Base-by-base conservation (phyloP, 805 yeast genomes). In the Danielozyma ontarioensis region DNA sequence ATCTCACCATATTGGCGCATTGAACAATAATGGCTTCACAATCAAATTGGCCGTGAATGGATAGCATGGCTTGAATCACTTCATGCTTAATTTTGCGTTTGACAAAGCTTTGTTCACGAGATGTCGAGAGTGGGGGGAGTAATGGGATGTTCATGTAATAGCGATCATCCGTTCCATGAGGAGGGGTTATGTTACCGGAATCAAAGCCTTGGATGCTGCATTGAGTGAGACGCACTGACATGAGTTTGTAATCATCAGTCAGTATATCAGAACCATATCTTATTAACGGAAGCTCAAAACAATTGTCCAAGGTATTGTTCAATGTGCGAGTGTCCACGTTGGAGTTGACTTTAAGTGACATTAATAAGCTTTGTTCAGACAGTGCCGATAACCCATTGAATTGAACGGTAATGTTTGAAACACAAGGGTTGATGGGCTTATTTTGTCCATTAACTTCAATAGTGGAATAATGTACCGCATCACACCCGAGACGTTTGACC, bases 101-200 rank as follows among this genome's bases (percentile, higher is more conserved):
- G 22, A 19, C 22, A 19, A 19, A 19, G 22, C 22, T 10, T 19
- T 19, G 22, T 19, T 68, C 67, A 27, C 55, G 56, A 25, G 55
- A 47, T 2, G 57, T 49, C 2, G 70, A 54, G 18, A 63, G 41
- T 12, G 56, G 58, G n/a, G 58, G 53, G 7, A 53, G 29, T 21
- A 55, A 32, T 4, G 62, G 59, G 15, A 55, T 48, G 28, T 54
- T 54, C 12, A 51, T 27, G 28, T 31, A 43, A 13, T 34, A 35
- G 2, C 33, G 25, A 13, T 32, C 33, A 5, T 29, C 22, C 22
- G 22, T 10, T 10, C 8, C 22, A 10, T 19, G 22, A 10, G 22
- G 22, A 6, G 22, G 22, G 8, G 22, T 19, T 6, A 19, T 19
- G 22, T 19, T 19, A 10, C 8, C 22, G 22, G 22, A 6, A 10